Percentiles rank a stretch among this genome's conserved stretches.
Conservation (phyloP, 345 rosid genomes). For the Citrus reticulata region DNA sequence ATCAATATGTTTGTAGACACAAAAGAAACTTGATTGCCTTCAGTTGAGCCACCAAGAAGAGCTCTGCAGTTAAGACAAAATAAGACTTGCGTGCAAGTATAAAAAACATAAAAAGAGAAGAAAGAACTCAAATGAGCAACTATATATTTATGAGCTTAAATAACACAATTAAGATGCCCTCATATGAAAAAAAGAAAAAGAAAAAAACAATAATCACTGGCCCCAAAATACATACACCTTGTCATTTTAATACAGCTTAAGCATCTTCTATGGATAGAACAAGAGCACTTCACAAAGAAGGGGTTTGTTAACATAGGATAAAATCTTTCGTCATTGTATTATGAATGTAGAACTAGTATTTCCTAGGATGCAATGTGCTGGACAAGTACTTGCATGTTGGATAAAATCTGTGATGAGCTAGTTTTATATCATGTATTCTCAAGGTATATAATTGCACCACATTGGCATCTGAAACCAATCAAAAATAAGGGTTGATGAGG, state of each 20-base stretch:
- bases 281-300: not conserved
- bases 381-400: not conserved
- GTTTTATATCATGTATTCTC: not conserved
- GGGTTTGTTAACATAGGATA: not conserved
- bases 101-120: not conserved
- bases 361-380: not conserved
- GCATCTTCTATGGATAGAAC: not conserved
- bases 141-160: not conserved
- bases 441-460: not conserved
- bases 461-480: not conserved
- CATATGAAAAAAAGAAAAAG: not conserved
- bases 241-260: not conserved
- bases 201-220: not conserved
- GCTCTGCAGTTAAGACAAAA: slow-evolving; percentile 49
- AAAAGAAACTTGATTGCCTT: slow-evolving; percentile 43
- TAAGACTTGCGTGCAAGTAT: not conserved
- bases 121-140: not conserved
- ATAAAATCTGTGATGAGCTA: not conserved
- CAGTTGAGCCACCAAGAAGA: slow-evolving; percentile 69
- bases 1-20: slow-evolving; percentile 51
- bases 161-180: not conserved
- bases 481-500: not conserved
- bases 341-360: not conserved
- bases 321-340: not conserved
- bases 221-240: not conserved